Evolutionary conservation across 108 stramenopile genomes (phyloP), one percentile per base, ranked within the genome.

Genomic region (Nitzschia putrida): DNA sequence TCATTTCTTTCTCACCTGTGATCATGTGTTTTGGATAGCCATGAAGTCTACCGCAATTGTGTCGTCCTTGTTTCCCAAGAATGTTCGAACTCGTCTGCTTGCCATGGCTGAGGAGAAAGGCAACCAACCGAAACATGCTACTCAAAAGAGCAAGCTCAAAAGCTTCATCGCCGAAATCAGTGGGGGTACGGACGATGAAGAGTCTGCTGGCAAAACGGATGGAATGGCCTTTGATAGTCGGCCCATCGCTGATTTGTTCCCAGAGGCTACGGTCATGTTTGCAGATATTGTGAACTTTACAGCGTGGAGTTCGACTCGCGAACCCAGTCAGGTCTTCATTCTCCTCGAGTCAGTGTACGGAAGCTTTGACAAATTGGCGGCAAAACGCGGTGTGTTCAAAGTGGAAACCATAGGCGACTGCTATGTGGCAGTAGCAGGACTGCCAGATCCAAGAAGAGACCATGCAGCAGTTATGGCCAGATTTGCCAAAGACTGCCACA

Each of bases 221-320:
- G 74, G 43, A 9, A 25, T 26, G 40, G 51, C 61, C 24, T 9
- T 9, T 10, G 63, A 72, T 4, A 38, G 60, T 53, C 72, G 82
- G 20, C 84, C 88, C 1, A 89, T 89, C 67, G 88, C 88, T 2
- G 88, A 89, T 58, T 53, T 86, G 42, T 89, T 89, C 66, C 74
- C 79, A n/a, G 59, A 83, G 47, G 85, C 88, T 1, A 83, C 85
- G 0, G 86, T 89, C 22, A 81, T 89, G 80, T 87, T 89, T 82
- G 83, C 83, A 7, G 83, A 85, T 58, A 82, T 85, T 64, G 68
- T 71, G 37, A 79, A 81, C 13, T 84, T 87, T 45, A 83, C 80
- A 7, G 72, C 76, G 23, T 85, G 84, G 82, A 66, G 71, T 38
- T 80, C 81, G 23, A 73, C 78, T 40, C 61, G 78, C 12, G 68